A percentile compares a stretch with the other conserved stretches of the same genome.
These are phyloP conservation scores for Acanthamoeba sp. DNA, from an alignment of 208 protist species.

Conservation along the genomic window DNA sequence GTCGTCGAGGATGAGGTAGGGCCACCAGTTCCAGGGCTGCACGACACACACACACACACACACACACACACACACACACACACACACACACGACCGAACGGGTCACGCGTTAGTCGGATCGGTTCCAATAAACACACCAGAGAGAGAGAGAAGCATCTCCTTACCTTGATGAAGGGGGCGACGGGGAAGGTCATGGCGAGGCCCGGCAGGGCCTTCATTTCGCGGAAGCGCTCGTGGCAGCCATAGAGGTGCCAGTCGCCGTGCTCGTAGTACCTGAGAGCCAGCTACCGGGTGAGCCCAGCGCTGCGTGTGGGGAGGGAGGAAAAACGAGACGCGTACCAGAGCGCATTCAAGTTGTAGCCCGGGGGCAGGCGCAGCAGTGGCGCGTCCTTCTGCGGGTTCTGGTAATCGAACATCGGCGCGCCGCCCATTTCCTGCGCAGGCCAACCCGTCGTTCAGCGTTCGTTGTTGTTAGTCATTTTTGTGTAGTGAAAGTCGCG, in stretches of 20 bases:
- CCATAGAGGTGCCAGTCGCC: constrained; percentile 54
- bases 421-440: constrained; percentile 47
- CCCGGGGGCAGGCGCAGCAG: constrained; percentile 65
- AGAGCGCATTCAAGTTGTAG: constrained; percentile 69
- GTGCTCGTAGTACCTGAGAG: constrained; percentile 70
- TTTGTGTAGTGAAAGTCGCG: background rate
- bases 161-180: constrained; percentile 63
- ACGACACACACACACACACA: background rate
- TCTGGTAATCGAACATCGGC: constrained; percentile 16
- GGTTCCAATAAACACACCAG: background rate
- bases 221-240: constrained; percentile 14
- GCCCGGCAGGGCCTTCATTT: background rate
- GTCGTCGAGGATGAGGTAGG: constrained; percentile 73
- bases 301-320: background rate
- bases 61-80: no score
- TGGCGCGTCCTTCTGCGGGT: constrained; percentile 10
- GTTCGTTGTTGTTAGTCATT: no score
- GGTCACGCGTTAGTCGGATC: background rate
- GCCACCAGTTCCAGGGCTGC: constrained; percentile 78
- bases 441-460: no score
- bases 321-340: background rate
- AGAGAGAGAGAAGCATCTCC: background rate
- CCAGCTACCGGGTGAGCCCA: background rate
- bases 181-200: constrained; percentile 63
- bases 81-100: no score